phyloP scores from a whole-genome alignment of 306 rosid genomes.

The Leucaena leucocephala region DNA sequence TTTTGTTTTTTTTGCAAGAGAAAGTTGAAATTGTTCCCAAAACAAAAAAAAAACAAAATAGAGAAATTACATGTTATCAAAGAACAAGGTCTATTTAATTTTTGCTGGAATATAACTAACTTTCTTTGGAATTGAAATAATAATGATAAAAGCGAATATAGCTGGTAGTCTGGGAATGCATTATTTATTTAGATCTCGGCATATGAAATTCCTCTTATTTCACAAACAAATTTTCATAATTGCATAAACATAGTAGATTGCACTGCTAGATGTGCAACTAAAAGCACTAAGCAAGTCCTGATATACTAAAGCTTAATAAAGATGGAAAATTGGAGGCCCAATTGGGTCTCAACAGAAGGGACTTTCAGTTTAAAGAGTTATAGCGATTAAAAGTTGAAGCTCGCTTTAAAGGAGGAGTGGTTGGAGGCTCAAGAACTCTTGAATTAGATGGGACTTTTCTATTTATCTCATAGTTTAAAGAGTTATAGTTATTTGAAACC shows the following conservation, averaged over 20 bases:
- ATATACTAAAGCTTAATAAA: no score
- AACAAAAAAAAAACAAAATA: no score
- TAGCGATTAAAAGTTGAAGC: not conserved
- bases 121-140: not conserved
- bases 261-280: no score
- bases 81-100: no score
- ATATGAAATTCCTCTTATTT: not conserved
- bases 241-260: no score
- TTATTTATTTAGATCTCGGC: no score
- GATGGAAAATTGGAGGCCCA: not conserved
- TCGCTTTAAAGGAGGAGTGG: not conserved
- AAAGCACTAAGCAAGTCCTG: no score
- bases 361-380: not conserved
- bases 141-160: not conserved
- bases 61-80: not conserved
- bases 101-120: no score
- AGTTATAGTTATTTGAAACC: not conserved
- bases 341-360: not conserved
- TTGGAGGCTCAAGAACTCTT: not conserved
- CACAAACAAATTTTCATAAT: not conserved
- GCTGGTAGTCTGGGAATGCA: not conserved
- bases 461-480: not conserved
- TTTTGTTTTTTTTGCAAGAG: not conserved
- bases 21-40: not conserved
- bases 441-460: not conserved